These are phyloP conservation scores for Tolypocladium amazonense DNA, from an alignment of 2,329 filamentous ascomycete species.

Conservation along the genomic window DNA sequence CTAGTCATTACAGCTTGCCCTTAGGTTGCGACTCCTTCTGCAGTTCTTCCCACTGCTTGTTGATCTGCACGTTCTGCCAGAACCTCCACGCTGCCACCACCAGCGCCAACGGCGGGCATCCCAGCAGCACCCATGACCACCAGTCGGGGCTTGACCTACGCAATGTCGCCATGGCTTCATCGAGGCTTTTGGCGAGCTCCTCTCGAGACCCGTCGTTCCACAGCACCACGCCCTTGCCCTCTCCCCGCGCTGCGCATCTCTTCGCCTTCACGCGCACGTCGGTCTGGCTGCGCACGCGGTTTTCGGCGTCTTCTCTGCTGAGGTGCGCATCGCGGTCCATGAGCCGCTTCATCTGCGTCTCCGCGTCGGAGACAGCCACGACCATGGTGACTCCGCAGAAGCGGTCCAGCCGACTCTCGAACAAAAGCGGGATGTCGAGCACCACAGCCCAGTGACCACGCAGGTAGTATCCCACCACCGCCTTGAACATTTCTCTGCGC, in stretches of 20 bases:
- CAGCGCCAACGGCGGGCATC: slow-evolving; percentile 66
- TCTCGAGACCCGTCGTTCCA: slow-evolving; percentile 79
- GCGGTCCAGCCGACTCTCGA: slow-evolving; percentile 77
- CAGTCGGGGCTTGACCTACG: slow-evolving; percentile 56
- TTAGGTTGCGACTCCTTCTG: slow-evolving; percentile 32
- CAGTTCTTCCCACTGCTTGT: slow-evolving; percentile 55
- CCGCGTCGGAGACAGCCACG: slow-evolving; percentile 71
- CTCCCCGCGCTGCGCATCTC: slow-evolving; percentile 55
- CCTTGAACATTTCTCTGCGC: slow-evolving; percentile 67
- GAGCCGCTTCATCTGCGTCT: slow-evolving; percentile 72
- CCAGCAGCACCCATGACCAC: slow-evolving; percentile 68
- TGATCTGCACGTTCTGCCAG: slow-evolving; percentile 60
- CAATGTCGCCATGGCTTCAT: slow-evolving; percentile 53
- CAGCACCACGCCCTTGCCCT: slow-evolving; percentile 64
- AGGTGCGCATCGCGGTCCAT: slow-evolving; percentile 67
- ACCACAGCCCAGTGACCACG: slow-evolving; percentile 79
- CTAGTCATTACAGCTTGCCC: slow-evolving; percentile 4
- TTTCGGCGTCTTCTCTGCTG: slow-evolving; percentile 74
- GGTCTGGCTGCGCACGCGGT: slow-evolving; percentile 76
- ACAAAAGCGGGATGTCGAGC: slow-evolving; percentile 83
- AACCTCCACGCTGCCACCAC: slow-evolving; percentile 60
- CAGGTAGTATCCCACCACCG: slow-evolving; percentile 63
- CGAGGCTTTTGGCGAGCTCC: slow-evolving; percentile 58
- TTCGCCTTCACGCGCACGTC: slow-evolving; percentile 77
- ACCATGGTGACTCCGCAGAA: slow-evolving; percentile 81